Base-by-base conservation (phyloP, 2,329 filamentous ascomycete genomes). In the Stemphylium vesicarium region DNA sequence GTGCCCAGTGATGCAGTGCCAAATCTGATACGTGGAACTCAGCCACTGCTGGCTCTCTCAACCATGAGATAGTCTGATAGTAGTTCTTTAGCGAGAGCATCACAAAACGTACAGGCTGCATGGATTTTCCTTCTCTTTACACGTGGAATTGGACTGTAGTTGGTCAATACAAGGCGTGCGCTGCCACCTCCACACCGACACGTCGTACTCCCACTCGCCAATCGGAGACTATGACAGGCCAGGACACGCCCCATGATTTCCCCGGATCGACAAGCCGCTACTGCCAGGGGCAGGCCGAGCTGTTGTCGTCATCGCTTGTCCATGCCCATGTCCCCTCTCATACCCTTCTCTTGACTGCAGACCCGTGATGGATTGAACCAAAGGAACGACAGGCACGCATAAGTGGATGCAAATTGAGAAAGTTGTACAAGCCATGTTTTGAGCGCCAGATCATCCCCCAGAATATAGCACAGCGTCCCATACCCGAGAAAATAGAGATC, bases 381-480 rank as follows among this genome's bases (percentile, higher is more conserved):
- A 4, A 2, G 31, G 7, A 32, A 15, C 22, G 3, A 4, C 15
- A 18, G 3, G 48, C 12, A 49, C 31, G n/a, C 38, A 20, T 22
- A 26, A 42, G 29, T 10, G 13, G 15, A 10, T 13, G n/a, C 18
- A 32, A 36, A 31, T 36, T 22, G 11, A 29, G 20, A 49, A 16
- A 49, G 32, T 46, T 51, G 53, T 64, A 64, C 67, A 68, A 65
- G 61, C 60, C 58, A 60, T 60, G 56, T 61, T 65, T 65, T 57
- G 37, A 52, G 57, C 49, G 54, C 63, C 61, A 60, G 62, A 59
- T 62, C 53, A 58, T 59, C 63, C 60, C 64, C 67, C 60, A 62
- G 52, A 50, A 59, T 68, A 67, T 69, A 71, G 68, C 70, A 74
- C 62, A 68, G 57, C 63, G 64, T 64, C 67, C 65, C 55, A 60